Percentiles rank a stretch among this genome's conserved stretches.
Evolutionary conservation across 345 rosid genomes (phyloP).

Genomic region (Citrus australasica): DNA sequence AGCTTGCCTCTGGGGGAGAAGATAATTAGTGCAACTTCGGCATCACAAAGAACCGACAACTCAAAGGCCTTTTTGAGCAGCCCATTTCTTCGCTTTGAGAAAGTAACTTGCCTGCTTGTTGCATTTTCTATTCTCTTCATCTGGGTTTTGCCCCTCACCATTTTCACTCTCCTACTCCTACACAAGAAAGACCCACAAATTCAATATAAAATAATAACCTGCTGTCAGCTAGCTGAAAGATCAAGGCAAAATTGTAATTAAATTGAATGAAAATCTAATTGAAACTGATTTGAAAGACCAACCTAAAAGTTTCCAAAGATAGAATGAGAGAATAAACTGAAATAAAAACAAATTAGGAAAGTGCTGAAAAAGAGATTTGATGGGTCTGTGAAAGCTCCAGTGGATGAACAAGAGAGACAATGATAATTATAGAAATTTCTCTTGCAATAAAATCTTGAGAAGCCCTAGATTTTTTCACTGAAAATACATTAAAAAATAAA

Average conservation of each 20-base stretch:
- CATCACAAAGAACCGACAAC: slow-evolving; percentile 83
- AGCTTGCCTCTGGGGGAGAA: slow-evolving; percentile 83
- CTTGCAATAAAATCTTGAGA: slow-evolving; percentile 5
- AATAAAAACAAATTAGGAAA: slow-evolving; percentile 20
- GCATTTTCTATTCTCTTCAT: slow-evolving; percentile 90
- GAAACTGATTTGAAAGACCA: background rate
- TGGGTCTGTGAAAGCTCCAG: slow-evolving; percentile 12
- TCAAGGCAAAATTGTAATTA: background rate
- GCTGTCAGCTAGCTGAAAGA: background rate
- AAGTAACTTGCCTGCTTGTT: slow-evolving; percentile 87
- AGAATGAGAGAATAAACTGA: slow-evolving; percentile 12
- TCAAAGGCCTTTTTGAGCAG: slow-evolving; percentile 80
- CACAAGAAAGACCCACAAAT: background rate
- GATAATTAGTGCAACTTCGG: slow-evolving; percentile 78
- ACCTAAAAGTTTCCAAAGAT: slow-evolving; percentile 26
- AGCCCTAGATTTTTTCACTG: slow-evolving; percentile 46
- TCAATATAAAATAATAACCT: background rate
- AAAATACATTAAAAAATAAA: background rate
- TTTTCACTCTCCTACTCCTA: slow-evolving; percentile 13
- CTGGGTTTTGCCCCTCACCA: slow-evolving; percentile 88
- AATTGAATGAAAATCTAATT: slow-evolving; percentile 3
- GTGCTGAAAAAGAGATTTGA: background rate
- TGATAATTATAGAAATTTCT: slow-evolving; percentile 4
- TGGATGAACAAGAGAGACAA: slow-evolving; percentile 7
- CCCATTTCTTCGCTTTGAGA: slow-evolving; percentile 83